Conservation (phyloP, 78 protist species). For the Dictyostelium capitatum region DNA sequence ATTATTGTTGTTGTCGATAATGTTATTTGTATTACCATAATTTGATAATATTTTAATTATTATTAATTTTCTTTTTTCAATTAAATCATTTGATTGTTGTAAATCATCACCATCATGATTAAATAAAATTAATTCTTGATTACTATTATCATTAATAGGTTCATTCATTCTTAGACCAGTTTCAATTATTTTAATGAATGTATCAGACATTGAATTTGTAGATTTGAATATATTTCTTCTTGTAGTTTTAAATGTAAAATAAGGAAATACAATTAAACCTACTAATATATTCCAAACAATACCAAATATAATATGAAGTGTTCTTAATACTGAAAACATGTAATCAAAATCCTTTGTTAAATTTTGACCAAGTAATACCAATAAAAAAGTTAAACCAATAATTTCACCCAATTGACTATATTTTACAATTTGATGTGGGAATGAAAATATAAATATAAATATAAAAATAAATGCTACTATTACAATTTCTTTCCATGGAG, state of each 20-base stretch:
- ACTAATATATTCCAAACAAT: constrained; percentile 38
- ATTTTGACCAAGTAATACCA: neutral
- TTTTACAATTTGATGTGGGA: constrained; percentile 28
- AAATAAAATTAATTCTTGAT: neutral
- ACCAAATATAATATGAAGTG: constrained; percentile 35
- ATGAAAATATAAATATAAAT: constrained; percentile 3
- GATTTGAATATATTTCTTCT: neutral
- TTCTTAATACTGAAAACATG: constrained; percentile 28
- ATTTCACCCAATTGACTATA: constrained; percentile 35
- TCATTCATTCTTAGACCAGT: constrained; percentile 9
- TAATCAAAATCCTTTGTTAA: constrained; percentile 8
- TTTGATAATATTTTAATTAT: neutral
- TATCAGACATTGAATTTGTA: constrained; percentile 5
- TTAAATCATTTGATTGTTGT: neutral
- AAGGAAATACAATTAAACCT: constrained; percentile 30
- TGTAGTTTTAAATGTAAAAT: constrained; percentile 21
- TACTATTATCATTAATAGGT: neutral
- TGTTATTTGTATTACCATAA: neutral
- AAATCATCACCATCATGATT: neutral
- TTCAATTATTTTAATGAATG: constrained; percentile 16
- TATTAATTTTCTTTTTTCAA: neutral
- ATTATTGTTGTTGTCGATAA: neutral
- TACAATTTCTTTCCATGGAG: constrained; percentile 30
- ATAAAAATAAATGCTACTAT: neutral
- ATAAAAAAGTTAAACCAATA: constrained; percentile 25